phyloP scores from a whole-genome alignment of 768 basidiomycete genomes.

The Lactifluus subvellereus region DNA sequence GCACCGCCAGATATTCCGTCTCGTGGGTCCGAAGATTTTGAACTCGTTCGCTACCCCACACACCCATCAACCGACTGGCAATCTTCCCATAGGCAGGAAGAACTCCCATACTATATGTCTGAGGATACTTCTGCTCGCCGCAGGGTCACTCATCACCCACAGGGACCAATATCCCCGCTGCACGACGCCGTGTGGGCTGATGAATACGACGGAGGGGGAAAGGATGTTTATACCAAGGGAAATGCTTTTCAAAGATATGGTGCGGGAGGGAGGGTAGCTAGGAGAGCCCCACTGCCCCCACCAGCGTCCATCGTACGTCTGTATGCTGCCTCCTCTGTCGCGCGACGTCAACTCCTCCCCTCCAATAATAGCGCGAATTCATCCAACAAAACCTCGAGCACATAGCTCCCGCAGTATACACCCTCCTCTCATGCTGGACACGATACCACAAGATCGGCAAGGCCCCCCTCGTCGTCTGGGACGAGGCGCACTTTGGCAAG shows the following conservation, averaged over 20 bases:
- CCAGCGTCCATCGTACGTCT: constrained; percentile 46
- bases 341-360: not conserved
- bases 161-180: constrained; percentile 24
- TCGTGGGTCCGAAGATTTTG: constrained; percentile 61
- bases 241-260: constrained; percentile 29
- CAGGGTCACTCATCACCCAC: constrained; percentile 36
- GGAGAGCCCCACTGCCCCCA: constrained; percentile 53
- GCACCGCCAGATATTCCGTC: constrained; percentile 44
- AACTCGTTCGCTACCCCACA: constrained; percentile 58
- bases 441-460: constrained; percentile 91
- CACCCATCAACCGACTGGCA: constrained; percentile 31
- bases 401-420: constrained; percentile 78
- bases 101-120: constrained; percentile 46
- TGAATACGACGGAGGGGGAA: constrained; percentile 56
- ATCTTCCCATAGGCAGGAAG: constrained; percentile 33
- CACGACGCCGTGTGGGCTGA: constrained; percentile 29
- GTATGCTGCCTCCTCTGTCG: not conserved
- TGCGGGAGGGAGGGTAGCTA: constrained; percentile 46
- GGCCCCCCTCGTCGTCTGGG: constrained; percentile 87
- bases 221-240: constrained; percentile 53
- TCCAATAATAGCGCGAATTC: constrained; percentile 55
- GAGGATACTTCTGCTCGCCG: constrained; percentile 45
- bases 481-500: constrained; percentile 99
- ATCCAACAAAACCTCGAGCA: constrained; percentile 74
- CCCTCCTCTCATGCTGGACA: constrained; percentile 90